Evolutionary conservation across 2,329 filamentous ascomycete genomes (phyloP).

Genomic region (Fusarium sp.): DNA sequence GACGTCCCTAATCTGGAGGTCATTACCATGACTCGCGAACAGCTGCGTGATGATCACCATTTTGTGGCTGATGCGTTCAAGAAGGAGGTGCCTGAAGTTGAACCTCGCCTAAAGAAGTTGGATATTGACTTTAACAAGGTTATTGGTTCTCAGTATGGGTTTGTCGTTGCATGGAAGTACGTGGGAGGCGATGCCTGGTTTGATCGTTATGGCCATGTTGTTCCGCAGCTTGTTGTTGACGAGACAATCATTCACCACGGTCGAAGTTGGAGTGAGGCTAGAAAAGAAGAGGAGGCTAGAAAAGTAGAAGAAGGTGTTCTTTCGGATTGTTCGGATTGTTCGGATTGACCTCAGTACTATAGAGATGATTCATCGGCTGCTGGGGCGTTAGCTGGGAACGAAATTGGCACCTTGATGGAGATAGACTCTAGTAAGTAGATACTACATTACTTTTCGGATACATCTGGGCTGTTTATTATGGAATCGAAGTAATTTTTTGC

Average conservation of each 20-base stretch:
- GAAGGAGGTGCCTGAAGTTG: neutral
- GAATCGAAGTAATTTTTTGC: rapidly evolving
- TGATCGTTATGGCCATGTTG: neutral
- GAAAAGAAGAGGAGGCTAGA: no score
- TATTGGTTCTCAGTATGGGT: neutral
- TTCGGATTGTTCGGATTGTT: neutral
- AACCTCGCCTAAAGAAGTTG: neutral
- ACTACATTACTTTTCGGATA: rapidly evolving
- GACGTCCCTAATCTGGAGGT: neutral
- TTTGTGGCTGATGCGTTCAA: neutral
- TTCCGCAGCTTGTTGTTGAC: neutral
- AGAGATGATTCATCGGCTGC: no score
- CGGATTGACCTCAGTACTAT: rapidly evolving
- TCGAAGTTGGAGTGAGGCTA: neutral
- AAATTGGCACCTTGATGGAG: neutral
- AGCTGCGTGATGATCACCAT: neutral
- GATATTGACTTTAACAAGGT: neutral
- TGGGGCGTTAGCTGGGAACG: neutral
- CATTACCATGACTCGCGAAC: neutral
- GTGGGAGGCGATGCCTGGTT: neutral
- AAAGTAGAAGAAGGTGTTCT: no score
- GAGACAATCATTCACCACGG: neutral
- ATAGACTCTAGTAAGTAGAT: neutral
- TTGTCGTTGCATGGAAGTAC: neutral
- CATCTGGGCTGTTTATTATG: rapidly evolving